A percentile compares a stretch with the other conserved stretches of the same genome.
Conservation (phyloP, 495 filamentous ascomycete species). For the Talaromyces nanjingensis region DNA sequence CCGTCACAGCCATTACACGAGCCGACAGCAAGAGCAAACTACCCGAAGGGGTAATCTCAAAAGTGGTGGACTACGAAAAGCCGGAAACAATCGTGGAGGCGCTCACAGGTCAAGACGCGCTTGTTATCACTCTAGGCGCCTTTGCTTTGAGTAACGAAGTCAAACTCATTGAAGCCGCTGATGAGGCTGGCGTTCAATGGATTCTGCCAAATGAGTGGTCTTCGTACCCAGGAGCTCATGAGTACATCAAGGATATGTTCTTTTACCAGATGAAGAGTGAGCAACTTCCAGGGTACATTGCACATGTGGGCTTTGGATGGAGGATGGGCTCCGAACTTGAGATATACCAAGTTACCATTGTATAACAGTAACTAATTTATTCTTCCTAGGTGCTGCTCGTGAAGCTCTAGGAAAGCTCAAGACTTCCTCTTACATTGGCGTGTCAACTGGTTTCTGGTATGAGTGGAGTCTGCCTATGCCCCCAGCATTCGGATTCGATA, state of each 20-base stretch:
- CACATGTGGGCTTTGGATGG: background rate
- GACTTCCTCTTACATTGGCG: slow-evolving; percentile 39
- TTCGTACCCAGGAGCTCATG: slow-evolving; percentile 28
- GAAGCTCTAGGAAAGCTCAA: slow-evolving; percentile 37
- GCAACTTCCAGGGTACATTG: no score
- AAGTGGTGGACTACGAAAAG: slow-evolving; percentile 42
- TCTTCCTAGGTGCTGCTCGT: slow-evolving; percentile 1
- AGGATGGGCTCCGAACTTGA: background rate
- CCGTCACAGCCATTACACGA: slow-evolving; percentile 46
- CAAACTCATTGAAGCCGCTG: slow-evolving; percentile 52
- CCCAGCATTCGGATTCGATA: slow-evolving; percentile 38
- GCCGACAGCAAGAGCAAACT: slow-evolving; percentile 28
- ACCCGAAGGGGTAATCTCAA: slow-evolving; percentile 34
- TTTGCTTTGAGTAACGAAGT: slow-evolving; percentile 30
- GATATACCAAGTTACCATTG: background rate
- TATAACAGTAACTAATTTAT: background rate
- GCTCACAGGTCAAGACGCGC: slow-evolving; percentile 44
- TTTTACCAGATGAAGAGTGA: slow-evolving; percentile 13
- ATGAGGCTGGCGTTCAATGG: slow-evolving; percentile 51
- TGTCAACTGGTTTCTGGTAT: slow-evolving; percentile 48
- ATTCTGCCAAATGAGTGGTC: slow-evolving; percentile 57
- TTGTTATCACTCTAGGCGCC: slow-evolving; percentile 54
- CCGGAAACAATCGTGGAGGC: slow-evolving; percentile 34
- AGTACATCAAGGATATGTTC: slow-evolving; percentile 27
- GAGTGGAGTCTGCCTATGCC: slow-evolving; percentile 36